Evolutionary conservation across 2,329 filamentous ascomycete species (phyloP).

Genomic region (Ceratocystis cubensis): DNA sequence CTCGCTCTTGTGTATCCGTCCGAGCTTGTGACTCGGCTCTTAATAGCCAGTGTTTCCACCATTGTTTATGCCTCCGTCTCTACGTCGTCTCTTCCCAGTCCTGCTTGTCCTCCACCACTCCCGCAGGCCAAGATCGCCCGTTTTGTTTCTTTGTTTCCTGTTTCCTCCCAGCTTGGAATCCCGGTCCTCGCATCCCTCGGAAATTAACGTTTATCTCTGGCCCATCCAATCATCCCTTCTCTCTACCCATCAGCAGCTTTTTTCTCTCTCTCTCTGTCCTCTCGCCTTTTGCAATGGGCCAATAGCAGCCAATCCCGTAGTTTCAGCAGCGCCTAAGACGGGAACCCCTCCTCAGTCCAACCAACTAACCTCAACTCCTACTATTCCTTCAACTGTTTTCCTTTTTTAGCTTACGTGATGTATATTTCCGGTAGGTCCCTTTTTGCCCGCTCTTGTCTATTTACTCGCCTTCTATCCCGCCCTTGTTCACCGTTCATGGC

Average conservation of each 20-base stretch:
- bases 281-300: too few relatives aligned
- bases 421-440: conserved; percentile 5
- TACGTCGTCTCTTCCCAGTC: too few relatives aligned
- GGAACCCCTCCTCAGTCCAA: neutral
- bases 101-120: neutral
- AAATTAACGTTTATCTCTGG: neutral
- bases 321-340: neutral
- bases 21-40: neutral
- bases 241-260: accelerated
- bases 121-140: neutral
- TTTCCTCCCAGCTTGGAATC: neutral
- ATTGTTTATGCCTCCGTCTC: neutral
- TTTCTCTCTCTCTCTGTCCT: too few relatives aligned
- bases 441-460: neutral
- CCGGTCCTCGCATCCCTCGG: neutral
- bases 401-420: neutral
- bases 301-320: neutral
- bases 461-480: neutral
- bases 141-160: neutral
- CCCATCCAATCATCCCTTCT: neutral
- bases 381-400: too few relatives aligned
- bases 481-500: neutral
- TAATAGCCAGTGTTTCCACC: neutral
- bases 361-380: too few relatives aligned
- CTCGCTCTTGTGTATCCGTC: conserved; percentile 5